Base-by-base conservation (phyloP, 179 eudicot genomes). In the Corrigiola litoralis region DNA sequence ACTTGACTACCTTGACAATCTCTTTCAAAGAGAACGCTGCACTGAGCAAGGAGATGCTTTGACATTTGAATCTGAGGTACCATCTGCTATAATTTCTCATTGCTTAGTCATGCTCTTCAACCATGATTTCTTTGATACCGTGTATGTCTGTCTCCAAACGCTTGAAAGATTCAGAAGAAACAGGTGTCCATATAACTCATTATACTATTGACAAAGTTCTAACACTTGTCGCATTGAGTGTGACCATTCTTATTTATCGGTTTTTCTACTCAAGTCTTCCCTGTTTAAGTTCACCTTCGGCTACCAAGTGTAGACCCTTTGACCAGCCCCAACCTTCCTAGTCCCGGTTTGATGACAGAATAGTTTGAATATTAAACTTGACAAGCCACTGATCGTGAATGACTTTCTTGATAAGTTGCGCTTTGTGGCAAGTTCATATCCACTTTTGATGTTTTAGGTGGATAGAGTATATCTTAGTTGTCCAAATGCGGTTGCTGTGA, bases 11-110 rank as follows among this genome's bases (percentile, higher is more conserved):
- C 70, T 94, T 1, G 96, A 94, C 77, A 90, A 90, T 69, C 86
- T 87, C 37, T 67, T 57, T 67, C 84, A 76, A 48, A 80, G 69
- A 77, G 83, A 86, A 77, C 87, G 90, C 44, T 85, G 79, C 63
- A 92, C 98, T 6, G 98, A 92, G 71, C 95, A 90, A 75, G 95
- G 91, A 51, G 97, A 87, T 66, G 95, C 97, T 55, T 65, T 90
- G 59, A 90, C 97, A 61, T 90, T 90, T 71, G 97, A 90, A 63
- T 70, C 86, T 10, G 95, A 90, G 97, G 97, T 90, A 79, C 49
- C 23, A n/a, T 50, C 28, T 58, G n/a, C n/a, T 5, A 1, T 62
- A 53, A 24, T 31, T 18, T 20, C 32, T 34, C 4, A 13, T 59
- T 25, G 25, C 18, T 53, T n/a, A n/a, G n/a, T n/a, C 27, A 58